Evolutionary conservation across 257 asterid species (phyloP), one percentile per base, ranked within the genome.

Genomic region (Solanum clarkiae): DNA sequence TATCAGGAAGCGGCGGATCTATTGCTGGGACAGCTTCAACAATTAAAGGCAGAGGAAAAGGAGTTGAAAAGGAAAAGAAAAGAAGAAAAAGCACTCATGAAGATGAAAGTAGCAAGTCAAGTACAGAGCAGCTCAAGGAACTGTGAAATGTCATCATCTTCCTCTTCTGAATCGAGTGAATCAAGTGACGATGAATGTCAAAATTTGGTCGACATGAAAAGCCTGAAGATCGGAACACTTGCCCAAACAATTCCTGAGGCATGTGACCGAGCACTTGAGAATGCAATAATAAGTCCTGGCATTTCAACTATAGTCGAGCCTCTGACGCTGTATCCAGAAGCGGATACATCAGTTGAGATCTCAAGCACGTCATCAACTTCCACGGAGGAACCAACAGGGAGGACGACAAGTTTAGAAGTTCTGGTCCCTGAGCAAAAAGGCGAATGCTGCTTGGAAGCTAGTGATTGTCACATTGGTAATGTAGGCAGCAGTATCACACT

Each of bases 181-280:
- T 96, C 96, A 0, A 93, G 99, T 44, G 97, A 95, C 71, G 89
- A 95, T 36, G 98, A 96, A 45, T 91, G 95, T 69, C 97, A 94
- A 14, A 90, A 96, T 26, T 88, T 89, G 0, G 86, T 90, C 0
- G 86, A 88, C 84, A 91, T 92, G 91, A 86, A 70, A 17, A 49
- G 63, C 85, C 88, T 89, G 10, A 89, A 86, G 32, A 83, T 36
- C 0, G 80, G 45, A 44, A 36, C 81, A 13, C 85, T 20, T 47
- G 51, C 86, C 9, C 86, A 71, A n/a, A 22, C 80, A 7, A 22
- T 85, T 15, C 88, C 71, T 4, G 75, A 44, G 13, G 40, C 62
- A 10, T 18, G 56, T 55, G 86, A 74, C 40, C 87, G 88, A 57
- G 86, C 85, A 1, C 29, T 80, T 8, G 90, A 82, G 84, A 87